phyloP scores from a whole-genome alignment of 2,329 filamentous ascomycete genomes.

The Xylaria sp. region DNA sequence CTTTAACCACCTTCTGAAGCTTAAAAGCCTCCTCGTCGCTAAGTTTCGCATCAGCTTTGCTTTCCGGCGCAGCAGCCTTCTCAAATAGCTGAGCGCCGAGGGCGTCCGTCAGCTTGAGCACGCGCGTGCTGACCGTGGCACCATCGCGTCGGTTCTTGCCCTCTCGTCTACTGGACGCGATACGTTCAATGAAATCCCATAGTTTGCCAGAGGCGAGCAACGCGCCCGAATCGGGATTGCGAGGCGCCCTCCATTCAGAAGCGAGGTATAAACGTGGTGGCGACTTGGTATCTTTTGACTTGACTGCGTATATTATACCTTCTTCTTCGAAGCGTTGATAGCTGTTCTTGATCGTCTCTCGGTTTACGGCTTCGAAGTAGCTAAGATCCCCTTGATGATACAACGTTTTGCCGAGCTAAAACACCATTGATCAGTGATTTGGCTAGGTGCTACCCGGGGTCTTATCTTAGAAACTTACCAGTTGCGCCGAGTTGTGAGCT shows the following conservation, averaged over 20 bases:
- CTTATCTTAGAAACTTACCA: constrained; percentile 63
- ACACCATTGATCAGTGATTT: constrained; percentile 37
- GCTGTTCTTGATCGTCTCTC: constrained; percentile 94
- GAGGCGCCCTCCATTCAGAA: constrained; percentile 77
- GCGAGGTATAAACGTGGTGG: constrained; percentile 74
- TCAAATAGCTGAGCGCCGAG: constrained; percentile 78
- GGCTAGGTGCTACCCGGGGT: neutral
- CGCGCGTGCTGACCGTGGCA: constrained; percentile 84
- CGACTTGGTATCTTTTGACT: constrained; percentile 72
- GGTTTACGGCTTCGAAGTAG: constrained; percentile 98
- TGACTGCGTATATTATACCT: constrained; percentile 82
- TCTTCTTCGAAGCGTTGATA: constrained; percentile 91
- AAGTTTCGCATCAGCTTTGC: constrained; percentile 55
- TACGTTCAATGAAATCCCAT: constrained; percentile 92
- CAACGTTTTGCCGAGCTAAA: constrained; percentile 88
- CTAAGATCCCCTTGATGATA: constrained; percentile 97
- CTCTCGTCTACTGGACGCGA: constrained; percentile 83
- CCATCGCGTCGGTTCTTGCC: constrained; percentile 97
- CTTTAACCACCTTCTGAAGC: constrained; percentile 58
- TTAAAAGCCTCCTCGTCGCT: constrained; percentile 63
- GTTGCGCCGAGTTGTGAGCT: constrained; percentile 82
- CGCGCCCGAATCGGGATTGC: constrained; percentile 69
- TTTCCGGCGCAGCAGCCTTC: constrained; percentile 57
- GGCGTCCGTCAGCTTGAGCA: constrained; percentile 79
- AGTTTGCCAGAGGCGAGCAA: constrained; percentile 78